Conservation (phyloP, 495 filamentous ascomycete species). For the Neurospora sp. region DNA sequence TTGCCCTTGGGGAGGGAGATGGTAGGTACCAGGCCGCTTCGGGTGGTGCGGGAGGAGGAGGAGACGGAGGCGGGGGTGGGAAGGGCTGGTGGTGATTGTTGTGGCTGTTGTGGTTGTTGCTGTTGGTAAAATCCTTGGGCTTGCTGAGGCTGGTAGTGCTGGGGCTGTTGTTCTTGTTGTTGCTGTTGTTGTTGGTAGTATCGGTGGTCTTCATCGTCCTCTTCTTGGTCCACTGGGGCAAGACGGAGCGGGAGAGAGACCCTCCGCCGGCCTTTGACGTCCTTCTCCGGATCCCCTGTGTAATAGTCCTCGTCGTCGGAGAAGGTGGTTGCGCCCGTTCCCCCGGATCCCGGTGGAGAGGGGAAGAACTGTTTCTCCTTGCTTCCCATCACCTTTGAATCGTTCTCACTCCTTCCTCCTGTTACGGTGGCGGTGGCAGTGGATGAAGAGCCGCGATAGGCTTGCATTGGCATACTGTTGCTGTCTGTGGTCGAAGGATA, state of each 20-base stretch:
- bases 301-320: background rate
- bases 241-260: background rate
- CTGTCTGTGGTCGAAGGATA: constrained; percentile 1
- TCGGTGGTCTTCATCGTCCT: background rate
- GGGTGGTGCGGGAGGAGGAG: background rate
- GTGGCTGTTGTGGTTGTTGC: background rate
- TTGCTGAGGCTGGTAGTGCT: background rate
- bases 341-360: background rate
- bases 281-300: background rate
- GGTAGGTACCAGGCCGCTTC: background rate
- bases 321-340: background rate
- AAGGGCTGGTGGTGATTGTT: background rate
- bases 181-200: background rate
- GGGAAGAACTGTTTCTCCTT: background rate
- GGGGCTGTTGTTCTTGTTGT: background rate
- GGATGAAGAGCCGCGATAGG: background rate
- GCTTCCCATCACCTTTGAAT: constrained; percentile 1
- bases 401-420: background rate
- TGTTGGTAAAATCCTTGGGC: background rate
- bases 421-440: background rate
- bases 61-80: background rate
- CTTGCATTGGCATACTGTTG: background rate
- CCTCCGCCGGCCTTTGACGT: background rate
- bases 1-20: constrained; percentile 1
- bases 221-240: background rate